Evolutionary conservation across 2,329 filamentous ascomycete species (phyloP).

Genomic region (Parastagonospora nodorum): DNA sequence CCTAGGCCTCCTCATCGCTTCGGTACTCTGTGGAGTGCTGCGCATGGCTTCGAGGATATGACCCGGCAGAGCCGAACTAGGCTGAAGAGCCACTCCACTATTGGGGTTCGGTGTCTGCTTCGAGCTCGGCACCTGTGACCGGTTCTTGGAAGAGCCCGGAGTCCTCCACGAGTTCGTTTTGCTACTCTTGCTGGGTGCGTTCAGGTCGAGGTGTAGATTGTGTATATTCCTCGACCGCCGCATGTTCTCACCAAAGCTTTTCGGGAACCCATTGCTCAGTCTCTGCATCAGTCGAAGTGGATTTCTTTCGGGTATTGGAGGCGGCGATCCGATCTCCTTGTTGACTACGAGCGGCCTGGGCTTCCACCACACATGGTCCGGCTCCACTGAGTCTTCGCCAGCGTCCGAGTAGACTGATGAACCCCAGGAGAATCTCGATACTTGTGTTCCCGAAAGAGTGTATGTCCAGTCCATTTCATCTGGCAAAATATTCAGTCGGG

Average conservation of each 20-base stretch:
- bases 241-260: background rate
- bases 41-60: background rate
- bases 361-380: background rate
- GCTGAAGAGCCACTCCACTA: background rate
- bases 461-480: background rate
- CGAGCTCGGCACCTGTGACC: background rate
- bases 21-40: too few species aligned
- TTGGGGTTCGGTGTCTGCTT: background rate
- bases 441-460: background rate
- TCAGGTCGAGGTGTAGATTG: constrained; percentile 2
- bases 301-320: constrained; percentile 1
- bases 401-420: constrained; percentile 2
- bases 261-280: background rate
- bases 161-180: background rate
- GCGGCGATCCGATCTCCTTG: background rate
- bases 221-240: constrained; percentile 3
- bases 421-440: constrained; percentile 5
- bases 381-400: background rate
- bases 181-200: background rate
- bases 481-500: background rate
- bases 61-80: background rate
- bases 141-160: background rate
- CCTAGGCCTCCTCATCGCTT: background rate
- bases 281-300: constrained; percentile 1
- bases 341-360: background rate